Conservation (phyloP, 768 basidiomycete genomes). For the Xerocomus spinulosus region DNA sequence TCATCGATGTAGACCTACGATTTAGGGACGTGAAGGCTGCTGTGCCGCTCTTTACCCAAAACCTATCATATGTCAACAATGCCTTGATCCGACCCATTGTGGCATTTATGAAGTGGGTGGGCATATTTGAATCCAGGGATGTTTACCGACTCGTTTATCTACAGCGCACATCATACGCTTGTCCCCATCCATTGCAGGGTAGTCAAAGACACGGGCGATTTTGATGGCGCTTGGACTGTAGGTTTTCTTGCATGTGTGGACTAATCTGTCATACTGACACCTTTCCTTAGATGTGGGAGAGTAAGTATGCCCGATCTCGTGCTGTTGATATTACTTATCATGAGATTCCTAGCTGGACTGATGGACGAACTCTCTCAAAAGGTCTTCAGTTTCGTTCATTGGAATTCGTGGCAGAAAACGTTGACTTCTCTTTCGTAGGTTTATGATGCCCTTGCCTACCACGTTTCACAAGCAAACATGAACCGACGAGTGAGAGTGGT, state of each 20-base stretch:
- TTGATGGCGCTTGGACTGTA: conserved; percentile 96
- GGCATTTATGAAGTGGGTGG: conserved; percentile 91
- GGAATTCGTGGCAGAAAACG: not conserved
- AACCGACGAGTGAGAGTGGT: conserved; percentile 88
- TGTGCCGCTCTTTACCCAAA: conserved; percentile 85
- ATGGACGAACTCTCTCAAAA: conserved; percentile 88
- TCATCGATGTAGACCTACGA: conserved; percentile 90
- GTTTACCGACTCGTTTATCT: not conserved
- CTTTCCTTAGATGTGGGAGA: conserved; percentile 78
- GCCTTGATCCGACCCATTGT: conserved; percentile 94
- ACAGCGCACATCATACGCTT: conserved; percentile 86
- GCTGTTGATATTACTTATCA: conserved; percentile 1
- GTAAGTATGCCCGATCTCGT: conserved; percentile 40
- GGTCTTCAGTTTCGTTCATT: conserved; percentile 34
- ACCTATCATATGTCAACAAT: conserved; percentile 87
- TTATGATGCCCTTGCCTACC: conserved; percentile 91
- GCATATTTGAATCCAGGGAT: not conserved
- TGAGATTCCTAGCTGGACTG: conserved; percentile 63
- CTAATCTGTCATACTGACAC: conserved; percentile 3
- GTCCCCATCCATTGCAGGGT: conserved; percentile 92
- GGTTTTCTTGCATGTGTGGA: conserved; percentile 27
- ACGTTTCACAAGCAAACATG: conserved; percentile 88
- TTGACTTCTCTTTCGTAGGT: conserved; percentile 40
- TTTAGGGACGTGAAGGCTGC: conserved; percentile 95
- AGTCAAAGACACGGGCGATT: conserved; percentile 77